Evolutionary conservation across 2,329 filamentous ascomycete genomes (phyloP), one percentile per base, ranked within the genome.

Genomic region (Botrytis fabae): DNA sequence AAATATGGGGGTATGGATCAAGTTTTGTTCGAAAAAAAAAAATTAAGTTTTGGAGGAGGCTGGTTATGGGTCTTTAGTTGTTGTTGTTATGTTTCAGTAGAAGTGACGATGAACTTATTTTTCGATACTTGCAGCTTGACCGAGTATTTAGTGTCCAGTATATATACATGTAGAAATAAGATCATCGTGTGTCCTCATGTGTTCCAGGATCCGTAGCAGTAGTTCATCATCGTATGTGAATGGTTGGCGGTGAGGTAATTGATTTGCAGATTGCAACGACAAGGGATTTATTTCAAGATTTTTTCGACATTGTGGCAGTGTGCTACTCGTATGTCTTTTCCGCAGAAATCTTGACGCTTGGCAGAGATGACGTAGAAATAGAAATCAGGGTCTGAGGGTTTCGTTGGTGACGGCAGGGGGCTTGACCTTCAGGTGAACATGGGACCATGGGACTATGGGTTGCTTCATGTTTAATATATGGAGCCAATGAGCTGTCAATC

Each of bases 41-140:
- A 28, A 2, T 68, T 14, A 57, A 57, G 65, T 68, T 68, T 68
- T 57, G 10, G 32, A 68, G 48, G 48, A 42, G 65, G 48, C 5
- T 42, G 64, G 44, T 57, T 68, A 32, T 68, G 46, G 64, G 35
- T 57, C 48, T 22, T 44, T 8, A 38, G 16, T 68, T 68, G 48
- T 54, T 68, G 65, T 68, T 68, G 65, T 68, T 68, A 48, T 72
- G 73, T 71, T 71, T 71, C n/a, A 61, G 28, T 64, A 63, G 44
- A 32, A 48, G 40, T 59, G 38, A 66, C 35, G 35, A 65, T 44
- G 20, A 28, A 18, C 38, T 46, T 10, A 18, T 28, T n/a, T 44
- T 38, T 48, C n/a, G 44, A 7, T 32, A 54, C 48, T 54, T 54
- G 48, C 48, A 54, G 51, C 35, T 72, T 72, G 70, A 72, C 70